Evolutionary conservation across 1,284 basidiomycete genomes (phyloP), one percentile per base, ranked within the genome.

Genomic region (Anthracocystis panici-leucophaei): DNA sequence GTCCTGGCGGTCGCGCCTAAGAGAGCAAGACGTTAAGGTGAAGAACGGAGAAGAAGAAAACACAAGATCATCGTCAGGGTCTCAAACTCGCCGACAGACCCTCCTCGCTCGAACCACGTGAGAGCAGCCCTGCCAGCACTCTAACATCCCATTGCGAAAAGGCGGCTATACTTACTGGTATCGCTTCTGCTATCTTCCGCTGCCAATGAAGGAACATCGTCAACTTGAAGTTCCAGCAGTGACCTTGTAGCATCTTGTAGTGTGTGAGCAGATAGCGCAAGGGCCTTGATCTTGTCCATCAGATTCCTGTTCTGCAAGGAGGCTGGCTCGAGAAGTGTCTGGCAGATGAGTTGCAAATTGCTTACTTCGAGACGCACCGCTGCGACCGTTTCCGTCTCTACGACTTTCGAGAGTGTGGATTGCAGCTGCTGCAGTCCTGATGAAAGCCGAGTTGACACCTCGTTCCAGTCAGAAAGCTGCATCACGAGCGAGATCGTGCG

Each of bases 311-410:
- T 33, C 18, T 20, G 21, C 9, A 23, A 4, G 9, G 35, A 18
- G 10, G 20, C n/a, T 14, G 40, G 53, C n/a, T 49, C 23, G 20
- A 59, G 52, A 4, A 64, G 46, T 21, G 48, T 55, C 16, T 38
- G 45, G 27, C 66, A 69, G 52, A 69, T 60, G 40, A 64, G 57
- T 46, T 42, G 66, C 57, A 69, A 35, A 21, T 64, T 69, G 48
- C 42, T 51, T 0, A 61, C 60, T 35, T 63, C 57, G 11, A 62
- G 58, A 11, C 61, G 61, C 21, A 69, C 33, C 7, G 66, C 61
- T 14, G 61, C 33, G 12, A 49, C 29, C 11, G 41, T 33, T 45
- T 55, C 66, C 11, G 48, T 54, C 35, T 69, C 66, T 8, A 51
- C 31, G 20, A 63, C 46, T 27, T 69, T 59, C 3, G 56, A 45